Base-by-base conservation (phyloP, 352 stramenopile genomes). In the Pythium rhizo-oryzae region DNA sequence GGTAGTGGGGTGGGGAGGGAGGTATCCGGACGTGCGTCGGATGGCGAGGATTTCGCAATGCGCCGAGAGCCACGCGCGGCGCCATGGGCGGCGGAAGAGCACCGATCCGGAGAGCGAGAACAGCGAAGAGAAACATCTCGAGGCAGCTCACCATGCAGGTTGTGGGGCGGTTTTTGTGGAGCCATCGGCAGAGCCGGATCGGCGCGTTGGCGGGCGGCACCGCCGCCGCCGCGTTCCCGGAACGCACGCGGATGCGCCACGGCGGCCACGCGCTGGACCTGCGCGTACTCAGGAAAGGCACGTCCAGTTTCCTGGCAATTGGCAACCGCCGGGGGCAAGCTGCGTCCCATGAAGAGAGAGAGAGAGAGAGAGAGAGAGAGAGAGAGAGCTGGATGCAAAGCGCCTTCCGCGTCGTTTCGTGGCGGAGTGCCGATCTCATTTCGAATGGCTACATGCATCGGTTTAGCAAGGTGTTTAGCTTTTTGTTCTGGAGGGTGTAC, bases 1-100 rank as follows among this genome's bases (percentile, higher is more conserved):
- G 35, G 12, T 41, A 41, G 7, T 41, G 7, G 35, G 35, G 35
- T n/a, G n/a, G n/a, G n/a, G n/a, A n/a, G n/a, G n/a, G 33, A 23
- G 25, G 55, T 63, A 53, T 63, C 24, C 35, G 23, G 25, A 4
- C 25, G 13, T 16, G 46, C 52, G n/a, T 6, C 43, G 59, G 59
- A 65, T 65, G 30, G 61, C 51, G 18, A 62, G 15, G 15, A 55
- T 41, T 37, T 61, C 51, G 52, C 51, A 62, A 68, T 62, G 50
- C 15, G 33, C n/a, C 39, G 39, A 24, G 41, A 21, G 41, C 11
- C 2, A 43, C 9, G 37, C 9, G 37, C 11, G 37, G 37, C 37
- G 37, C 37, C 8, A 43, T 43, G 37, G 37, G 28, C 28, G 6
- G 28, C 28, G 28, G 6, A 33, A 33, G 6, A 33, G 6, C 28